Conservation (phyloP, 192 early-diverging fungal species). For the Obelidium mucronatum region DNA sequence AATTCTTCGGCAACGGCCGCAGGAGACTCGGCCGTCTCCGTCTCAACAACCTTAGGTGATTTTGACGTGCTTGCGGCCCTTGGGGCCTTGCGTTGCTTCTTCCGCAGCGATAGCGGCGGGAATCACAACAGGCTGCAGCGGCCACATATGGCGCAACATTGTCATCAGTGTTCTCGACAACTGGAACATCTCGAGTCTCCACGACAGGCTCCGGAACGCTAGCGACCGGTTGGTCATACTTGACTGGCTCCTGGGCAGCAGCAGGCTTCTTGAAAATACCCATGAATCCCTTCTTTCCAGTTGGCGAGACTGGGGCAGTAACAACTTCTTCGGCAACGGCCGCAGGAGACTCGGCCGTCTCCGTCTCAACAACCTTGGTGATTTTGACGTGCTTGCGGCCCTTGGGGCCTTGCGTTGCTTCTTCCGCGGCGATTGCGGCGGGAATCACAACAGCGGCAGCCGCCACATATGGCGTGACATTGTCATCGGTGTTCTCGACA, state of each 20-base stretch:
- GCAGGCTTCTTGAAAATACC: no score
- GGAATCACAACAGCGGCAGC: slow-evolving; percentile 2
- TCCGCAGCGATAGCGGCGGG: neutral
- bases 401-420: neutral
- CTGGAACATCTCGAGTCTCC: no score
- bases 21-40: no score
- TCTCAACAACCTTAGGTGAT: neutral
- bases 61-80: neutral
- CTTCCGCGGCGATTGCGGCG: neutral
- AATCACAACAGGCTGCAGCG: neutral
- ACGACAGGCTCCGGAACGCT: neutral
- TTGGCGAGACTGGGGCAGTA: no score
- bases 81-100: neutral
- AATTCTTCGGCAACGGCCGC: no score
- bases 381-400: neutral
- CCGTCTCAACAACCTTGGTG: neutral
- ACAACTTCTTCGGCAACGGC: no score
- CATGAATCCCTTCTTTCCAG: no score
- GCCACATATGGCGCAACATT: neutral
- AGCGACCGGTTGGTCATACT: neutral
- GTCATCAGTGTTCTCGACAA: no score
- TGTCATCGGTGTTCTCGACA: no score
- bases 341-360: no score
- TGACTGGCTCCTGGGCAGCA: no score
- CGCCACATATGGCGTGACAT: neutral